phyloP scores from a whole-genome alignment of 371 early-diverging fungal genomes.

The Mortierella sp. region DNA sequence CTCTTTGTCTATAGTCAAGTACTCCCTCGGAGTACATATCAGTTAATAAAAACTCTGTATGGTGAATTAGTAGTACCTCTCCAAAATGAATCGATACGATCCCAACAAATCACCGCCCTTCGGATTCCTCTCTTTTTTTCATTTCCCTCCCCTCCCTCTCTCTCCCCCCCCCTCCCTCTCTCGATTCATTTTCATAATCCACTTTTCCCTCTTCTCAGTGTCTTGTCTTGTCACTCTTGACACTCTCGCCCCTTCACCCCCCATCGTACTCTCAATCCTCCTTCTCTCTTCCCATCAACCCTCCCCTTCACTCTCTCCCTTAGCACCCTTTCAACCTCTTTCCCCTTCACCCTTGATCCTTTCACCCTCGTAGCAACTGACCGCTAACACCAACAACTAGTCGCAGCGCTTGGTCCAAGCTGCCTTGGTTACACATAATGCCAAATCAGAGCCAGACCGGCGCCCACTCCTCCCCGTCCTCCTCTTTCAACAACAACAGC shows the following conservation, averaged over 20 bases:
- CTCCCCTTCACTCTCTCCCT: background rate
- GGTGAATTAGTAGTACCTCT: too few relatives aligned
- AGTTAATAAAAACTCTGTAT: too few relatives aligned
- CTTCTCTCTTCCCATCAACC: background rate
- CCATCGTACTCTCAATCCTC: background rate
- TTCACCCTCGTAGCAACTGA: background rate
- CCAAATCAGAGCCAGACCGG: slow-evolving; percentile 27
- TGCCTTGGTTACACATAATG: slow-evolving; percentile 32
- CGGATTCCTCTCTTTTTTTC: background rate
- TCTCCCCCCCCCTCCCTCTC: background rate
- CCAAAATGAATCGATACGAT: background rate
- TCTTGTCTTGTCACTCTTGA: background rate
- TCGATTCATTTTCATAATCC: too few relatives aligned
- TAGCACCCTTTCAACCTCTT: background rate
- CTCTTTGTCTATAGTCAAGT: too few relatives aligned
- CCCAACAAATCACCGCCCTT: background rate
- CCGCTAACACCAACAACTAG: background rate
- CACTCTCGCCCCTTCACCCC: background rate
- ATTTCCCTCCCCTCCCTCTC: background rate
- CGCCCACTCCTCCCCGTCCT: too few relatives aligned
- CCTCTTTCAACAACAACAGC: background rate
- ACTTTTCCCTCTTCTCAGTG: background rate
- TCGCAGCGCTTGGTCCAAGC: slow-evolving; percentile 9
- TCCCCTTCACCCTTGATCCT: background rate
- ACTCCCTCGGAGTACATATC: too few relatives aligned